Evolutionary conservation across 345 rosid species (phyloP), one percentile per base, ranked within the genome.

Genomic region (Hibiscus syriacus): DNA sequence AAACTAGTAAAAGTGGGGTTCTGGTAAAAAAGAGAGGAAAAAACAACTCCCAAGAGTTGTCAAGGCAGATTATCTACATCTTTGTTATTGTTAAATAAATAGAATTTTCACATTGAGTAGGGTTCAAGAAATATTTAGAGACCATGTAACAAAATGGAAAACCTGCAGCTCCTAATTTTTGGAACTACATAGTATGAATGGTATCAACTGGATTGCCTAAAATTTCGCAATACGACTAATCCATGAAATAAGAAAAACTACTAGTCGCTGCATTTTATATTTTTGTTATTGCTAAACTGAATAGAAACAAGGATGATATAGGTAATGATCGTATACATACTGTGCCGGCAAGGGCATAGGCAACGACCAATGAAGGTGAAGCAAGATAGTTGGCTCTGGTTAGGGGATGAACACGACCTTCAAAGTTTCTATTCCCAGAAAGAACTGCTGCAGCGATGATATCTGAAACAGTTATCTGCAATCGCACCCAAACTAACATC

Each of bases 331-430:
- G 26, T 52, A 34, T 70, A 46, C 70, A 67, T 48, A 48, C 22
- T 22, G 53, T 48, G 53, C 53, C 53, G 5, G 53, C 53, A 48
- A 48, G 53, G 22, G 53, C 53, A 1, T 48, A 48, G 53, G 53
- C 53, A 48, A 48, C 53, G 5, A 48, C 53, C 17, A n/a, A 48
- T 5, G 53, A 9, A 36, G 98, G 96, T 38, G 96, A 90, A 63
- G 96, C 91, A 69, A 90, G 96, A 74, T 86, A 92, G 76, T 92
- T 90, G 22, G 98, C 95, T 77, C 96, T 82, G 6, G 90, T 90
- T 71, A 79, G 76, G 48, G 96, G 84, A 75, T 90, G 98, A 68
- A 86, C 90, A 64, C 91, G 89, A 0, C 98, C 96, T 74, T 92
- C 98, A 76, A 90, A 89, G 76, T 92, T 89, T 36, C 90, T 68